These are phyloP conservation scores for Pythium graminicola DNA, from an alignment of 352 stramenopile genomes.

Conservation along the genomic window DNA sequence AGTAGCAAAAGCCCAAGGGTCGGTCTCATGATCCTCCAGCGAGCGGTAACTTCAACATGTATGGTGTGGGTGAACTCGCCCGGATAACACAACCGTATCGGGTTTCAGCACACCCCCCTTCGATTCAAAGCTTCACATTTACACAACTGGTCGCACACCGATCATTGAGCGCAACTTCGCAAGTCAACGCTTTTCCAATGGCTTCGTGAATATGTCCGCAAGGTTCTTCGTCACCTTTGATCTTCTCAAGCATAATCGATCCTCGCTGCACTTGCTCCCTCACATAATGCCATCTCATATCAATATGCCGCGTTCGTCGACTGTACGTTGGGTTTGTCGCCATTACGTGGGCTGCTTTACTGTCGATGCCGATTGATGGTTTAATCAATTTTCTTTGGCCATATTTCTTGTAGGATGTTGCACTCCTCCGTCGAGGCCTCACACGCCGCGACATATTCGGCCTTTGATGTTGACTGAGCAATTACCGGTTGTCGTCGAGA, in stretches of 20 bases:
- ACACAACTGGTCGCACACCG: too few relatives aligned
- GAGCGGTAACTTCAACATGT: too few relatives aligned
- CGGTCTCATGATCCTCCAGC: too few relatives aligned
- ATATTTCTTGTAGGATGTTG: conserved; percentile 8
- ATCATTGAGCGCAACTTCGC: too few relatives aligned
- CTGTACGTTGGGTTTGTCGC: conserved; percentile 15
- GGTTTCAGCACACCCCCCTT: too few relatives aligned
- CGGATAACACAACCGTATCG: too few relatives aligned
- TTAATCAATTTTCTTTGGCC: neutral
- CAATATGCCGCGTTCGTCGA: conserved; percentile 6
- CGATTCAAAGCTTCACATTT: too few relatives aligned
- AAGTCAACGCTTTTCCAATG: conserved; percentile 21
- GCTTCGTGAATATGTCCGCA: conserved; percentile 11
- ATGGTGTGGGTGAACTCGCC: too few relatives aligned
- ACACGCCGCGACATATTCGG: conserved; percentile 15
- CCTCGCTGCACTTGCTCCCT: conserved; percentile 3
- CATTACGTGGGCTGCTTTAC: conserved; percentile 1
- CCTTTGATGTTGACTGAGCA: conserved; percentile 6
- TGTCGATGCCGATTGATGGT: conserved; percentile 9
- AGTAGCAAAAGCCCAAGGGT: too few relatives aligned
- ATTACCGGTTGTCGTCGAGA: conserved; percentile 10
- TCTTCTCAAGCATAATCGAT: neutral
- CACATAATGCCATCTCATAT: conserved; percentile 13
- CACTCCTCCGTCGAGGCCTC: conserved; percentile 16
- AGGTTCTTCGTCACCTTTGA: conserved; percentile 3